Evolutionary conservation across 202 grass and related monocot genomes (phyloP), one percentile per base, ranked within the genome.

Genomic region (Schoenoplectus tabernaemontani): DNA sequence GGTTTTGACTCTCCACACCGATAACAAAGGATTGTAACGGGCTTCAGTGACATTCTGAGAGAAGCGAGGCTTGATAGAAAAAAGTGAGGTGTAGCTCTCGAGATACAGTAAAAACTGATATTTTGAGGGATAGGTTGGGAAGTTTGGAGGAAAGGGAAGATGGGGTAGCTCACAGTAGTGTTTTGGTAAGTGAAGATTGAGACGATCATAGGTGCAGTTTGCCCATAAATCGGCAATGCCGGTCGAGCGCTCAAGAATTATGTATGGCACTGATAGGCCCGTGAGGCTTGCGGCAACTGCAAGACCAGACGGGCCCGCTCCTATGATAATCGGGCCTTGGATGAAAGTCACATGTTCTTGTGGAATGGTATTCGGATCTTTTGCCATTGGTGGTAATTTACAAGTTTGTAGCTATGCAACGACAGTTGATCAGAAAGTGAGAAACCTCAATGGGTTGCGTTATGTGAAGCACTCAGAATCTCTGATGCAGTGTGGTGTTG

Each of bases 131-230:
- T 99, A 96, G 1, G 71, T 75, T 5, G 96, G 96, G 72, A 96
- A 93, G 71, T 93, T 84, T 7, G 39, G 42, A 4, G 96, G 96
- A 83, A 99, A 99, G 30, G 64, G 64, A 51, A 89, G 64, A 60
- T 93, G 88, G 1, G 96, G 96, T 0, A 99, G 92, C 81, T 99
- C 89, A 73, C 96, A 99, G 75, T 89, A 96, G 8, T 28, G 41
- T 63, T 99, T 99, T 12, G 96, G 96, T 47, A 99, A 88, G 87
- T 99, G 96, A 7, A 99, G 90, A 42, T 83, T 87, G 65, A 99
- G 92, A 38, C 96, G 96, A 82, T 90, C 89, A 48, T 96, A 99
- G 1, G 96, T 96, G 77, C 83, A 86, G 82, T 90, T 90, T 44
- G 85, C 81, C 96, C 96, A 99, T 53, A 99, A 90, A 58, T 89